phyloP scores from a whole-genome alignment of 2,329 filamentous ascomycete genomes.

The Trichoderma aggressivum region DNA sequence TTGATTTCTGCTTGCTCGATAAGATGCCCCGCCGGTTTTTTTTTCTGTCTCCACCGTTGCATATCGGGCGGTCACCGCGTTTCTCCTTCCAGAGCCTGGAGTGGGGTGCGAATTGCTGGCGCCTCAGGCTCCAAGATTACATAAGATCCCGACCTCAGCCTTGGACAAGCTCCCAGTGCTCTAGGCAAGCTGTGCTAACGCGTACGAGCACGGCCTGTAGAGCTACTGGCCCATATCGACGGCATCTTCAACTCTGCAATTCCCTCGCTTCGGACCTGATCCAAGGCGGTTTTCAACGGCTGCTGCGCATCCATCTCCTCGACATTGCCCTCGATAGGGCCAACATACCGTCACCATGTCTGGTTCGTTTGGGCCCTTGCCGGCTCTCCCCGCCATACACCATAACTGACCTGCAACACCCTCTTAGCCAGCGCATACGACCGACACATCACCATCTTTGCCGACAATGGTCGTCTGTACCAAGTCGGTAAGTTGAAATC shows the following conservation, averaged over 20 bases:
- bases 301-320: not conserved
- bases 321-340: conserved; percentile 22
- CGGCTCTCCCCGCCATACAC: conserved; percentile 17
- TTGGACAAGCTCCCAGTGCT: conserved; percentile 30
- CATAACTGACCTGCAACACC: conserved; percentile 30
- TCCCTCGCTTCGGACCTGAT: conserved; percentile 2
- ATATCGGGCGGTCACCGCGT: not conserved
- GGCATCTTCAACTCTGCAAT: conserved; percentile 5
- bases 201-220: conserved; percentile 30
- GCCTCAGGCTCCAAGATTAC: conserved; percentile 33
- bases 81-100: not conserved
- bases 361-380: conserved; percentile 38
- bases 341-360: conserved; percentile 46
- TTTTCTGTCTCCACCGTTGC: conserved; percentile 14
- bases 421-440: conserved; percentile 73
- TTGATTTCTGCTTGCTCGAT: conserved; percentile 7
- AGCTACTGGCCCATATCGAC: conserved; percentile 22
- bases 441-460: conserved; percentile 99
- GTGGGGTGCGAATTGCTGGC: not conserved
- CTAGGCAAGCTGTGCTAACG: conserved; percentile 50
- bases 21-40: conserved; percentile 17
- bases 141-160: conserved; percentile 34
- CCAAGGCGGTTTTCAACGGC: not conserved
- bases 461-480: conserved; percentile 95
- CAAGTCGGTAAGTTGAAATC: conserved; percentile 82